These are phyloP conservation scores for Phallus indusiatus DNA, from an alignment of 768 basidiomycete genomes.

Conservation along the genomic window DNA sequence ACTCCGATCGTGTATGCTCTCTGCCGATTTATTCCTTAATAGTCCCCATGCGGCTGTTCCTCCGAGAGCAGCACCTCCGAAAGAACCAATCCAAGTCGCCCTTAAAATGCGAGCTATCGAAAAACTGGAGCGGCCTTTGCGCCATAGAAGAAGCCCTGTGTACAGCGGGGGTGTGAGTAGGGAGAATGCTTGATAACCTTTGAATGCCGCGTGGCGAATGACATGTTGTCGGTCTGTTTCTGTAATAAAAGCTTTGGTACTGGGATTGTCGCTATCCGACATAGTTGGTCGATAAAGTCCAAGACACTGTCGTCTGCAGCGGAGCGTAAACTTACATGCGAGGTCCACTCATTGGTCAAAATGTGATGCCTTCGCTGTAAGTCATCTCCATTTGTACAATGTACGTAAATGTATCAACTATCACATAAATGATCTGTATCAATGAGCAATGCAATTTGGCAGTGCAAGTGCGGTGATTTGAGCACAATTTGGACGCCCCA, in stretches of 20 bases:
- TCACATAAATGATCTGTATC: too few relatives aligned
- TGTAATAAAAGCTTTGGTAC: not conserved
- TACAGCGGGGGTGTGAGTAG: conserved; percentile 56
- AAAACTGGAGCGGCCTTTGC: conserved; percentile 46
- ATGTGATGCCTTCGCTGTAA: not conserved
- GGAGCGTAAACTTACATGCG: not conserved
- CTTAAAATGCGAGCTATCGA: conserved; percentile 55
- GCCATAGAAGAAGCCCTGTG: conserved; percentile 38
- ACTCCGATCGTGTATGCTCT: conserved; percentile 39
- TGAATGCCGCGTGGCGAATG: conserved; percentile 52
- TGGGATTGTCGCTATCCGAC: not conserved
- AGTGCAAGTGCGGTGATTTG: too few relatives aligned
- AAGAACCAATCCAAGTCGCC: conserved; percentile 65
- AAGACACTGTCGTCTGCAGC: not conserved
- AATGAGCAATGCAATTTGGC: too few relatives aligned
- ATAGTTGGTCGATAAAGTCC: not conserved
- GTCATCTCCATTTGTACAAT: not conserved
- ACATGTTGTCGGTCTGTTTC: conserved; percentile 53
- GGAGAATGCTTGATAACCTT: conserved; percentile 62
- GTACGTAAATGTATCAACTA: too few relatives aligned
- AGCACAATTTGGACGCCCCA: too few relatives aligned
- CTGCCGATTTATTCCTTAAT: conserved; percentile 43
- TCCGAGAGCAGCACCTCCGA: conserved; percentile 41
- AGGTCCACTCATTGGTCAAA: too few relatives aligned
- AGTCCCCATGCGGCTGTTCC: conserved; percentile 55